phyloP scores from a whole-genome alignment of 805 yeast species.

The Lipomyces spencermartinsiae region DNA sequence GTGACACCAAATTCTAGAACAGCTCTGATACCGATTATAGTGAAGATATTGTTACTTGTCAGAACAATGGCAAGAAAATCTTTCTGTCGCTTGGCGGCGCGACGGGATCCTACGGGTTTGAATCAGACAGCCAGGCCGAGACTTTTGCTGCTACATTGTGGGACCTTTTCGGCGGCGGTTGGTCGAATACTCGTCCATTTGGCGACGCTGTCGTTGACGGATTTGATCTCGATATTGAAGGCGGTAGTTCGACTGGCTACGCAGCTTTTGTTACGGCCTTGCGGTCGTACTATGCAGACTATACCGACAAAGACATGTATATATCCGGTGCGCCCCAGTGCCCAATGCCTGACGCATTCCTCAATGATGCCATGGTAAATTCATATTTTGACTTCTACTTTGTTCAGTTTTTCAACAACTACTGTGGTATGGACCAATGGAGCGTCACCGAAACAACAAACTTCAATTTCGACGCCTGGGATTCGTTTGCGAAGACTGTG shows the following conservation, averaged over 20 bases:
- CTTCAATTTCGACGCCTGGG: constrained; percentile 67
- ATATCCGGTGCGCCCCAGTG: constrained; percentile 94
- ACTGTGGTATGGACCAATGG: constrained; percentile 59
- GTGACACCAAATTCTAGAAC: background rate
- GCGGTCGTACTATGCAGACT: constrained; percentile 56
- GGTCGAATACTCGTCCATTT: constrained; percentile 59
- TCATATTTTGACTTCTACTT: constrained; percentile 80
- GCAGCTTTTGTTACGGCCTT: constrained; percentile 62
- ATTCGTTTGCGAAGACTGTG: constrained; percentile 52
- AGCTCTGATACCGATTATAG: background rate
- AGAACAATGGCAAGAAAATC: constrained; percentile 75
- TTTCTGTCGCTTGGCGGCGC: constrained; percentile 83
- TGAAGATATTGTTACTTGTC: constrained; percentile 59
- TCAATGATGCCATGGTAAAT: constrained; percentile 69
- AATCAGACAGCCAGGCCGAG: constrained; percentile 60
- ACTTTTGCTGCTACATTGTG: constrained; percentile 60
- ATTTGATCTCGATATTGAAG: constrained; percentile 76
- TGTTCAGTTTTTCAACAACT: constrained; percentile 81
- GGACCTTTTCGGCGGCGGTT: constrained; percentile 61
- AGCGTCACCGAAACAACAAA: constrained; percentile 37
- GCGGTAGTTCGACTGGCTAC: constrained; percentile 64
- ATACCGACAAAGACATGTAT: constrained; percentile 66
- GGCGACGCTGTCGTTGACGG: constrained; percentile 83
- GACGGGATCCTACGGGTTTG: constrained; percentile 61
- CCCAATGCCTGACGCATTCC: constrained; percentile 76